These are phyloP conservation scores for Euphorbia tirucalli DNA, from an alignment of 345 rosid genomes.

Conservation along the genomic window DNA sequence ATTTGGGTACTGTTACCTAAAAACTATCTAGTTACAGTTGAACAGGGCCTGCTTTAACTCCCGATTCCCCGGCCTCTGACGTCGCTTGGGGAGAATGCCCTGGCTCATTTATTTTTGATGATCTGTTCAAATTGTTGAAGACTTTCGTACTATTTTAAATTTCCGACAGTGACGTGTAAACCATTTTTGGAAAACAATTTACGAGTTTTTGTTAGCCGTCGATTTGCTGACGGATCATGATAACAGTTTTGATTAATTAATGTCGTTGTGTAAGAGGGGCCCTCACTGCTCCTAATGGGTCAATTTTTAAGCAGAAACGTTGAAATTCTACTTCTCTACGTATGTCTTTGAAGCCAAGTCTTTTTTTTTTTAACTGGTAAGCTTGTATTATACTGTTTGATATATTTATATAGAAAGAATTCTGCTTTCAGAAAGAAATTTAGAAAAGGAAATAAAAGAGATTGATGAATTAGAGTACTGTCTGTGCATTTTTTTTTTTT, in stretches of 20 bases:
- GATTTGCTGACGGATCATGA: neutral
- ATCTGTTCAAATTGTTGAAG: neutral
- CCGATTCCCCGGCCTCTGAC: neutral
- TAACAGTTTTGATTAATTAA: too few relatives aligned
- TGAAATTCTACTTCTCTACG: slow-evolving; percentile 27
- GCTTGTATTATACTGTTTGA: neutral
- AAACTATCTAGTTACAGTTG: too few relatives aligned
- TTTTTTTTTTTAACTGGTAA: slow-evolving; percentile 28
- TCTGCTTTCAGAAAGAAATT: neutral
- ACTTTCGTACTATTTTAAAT: neutral
- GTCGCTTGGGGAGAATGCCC: neutral
- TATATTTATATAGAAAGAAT: neutral
- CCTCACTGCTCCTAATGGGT: slow-evolving; percentile 22
- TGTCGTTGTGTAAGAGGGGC: too few relatives aligned
- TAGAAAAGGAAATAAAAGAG: neutral
- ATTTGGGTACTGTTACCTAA: neutral
- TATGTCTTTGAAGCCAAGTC: slow-evolving; percentile 53
- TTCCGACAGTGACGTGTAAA: neutral
- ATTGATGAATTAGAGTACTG: neutral
- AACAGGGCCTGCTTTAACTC: too few relatives aligned
- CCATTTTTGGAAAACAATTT: too few relatives aligned
- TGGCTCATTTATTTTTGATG: neutral
- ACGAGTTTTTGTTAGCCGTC: too few relatives aligned
- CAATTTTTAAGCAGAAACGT: slow-evolving; percentile 24
- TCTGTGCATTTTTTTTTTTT: too few relatives aligned